Evolutionary conservation across 768 basidiomycete genomes (phyloP).

Genomic region (Serendipita sp.): DNA sequence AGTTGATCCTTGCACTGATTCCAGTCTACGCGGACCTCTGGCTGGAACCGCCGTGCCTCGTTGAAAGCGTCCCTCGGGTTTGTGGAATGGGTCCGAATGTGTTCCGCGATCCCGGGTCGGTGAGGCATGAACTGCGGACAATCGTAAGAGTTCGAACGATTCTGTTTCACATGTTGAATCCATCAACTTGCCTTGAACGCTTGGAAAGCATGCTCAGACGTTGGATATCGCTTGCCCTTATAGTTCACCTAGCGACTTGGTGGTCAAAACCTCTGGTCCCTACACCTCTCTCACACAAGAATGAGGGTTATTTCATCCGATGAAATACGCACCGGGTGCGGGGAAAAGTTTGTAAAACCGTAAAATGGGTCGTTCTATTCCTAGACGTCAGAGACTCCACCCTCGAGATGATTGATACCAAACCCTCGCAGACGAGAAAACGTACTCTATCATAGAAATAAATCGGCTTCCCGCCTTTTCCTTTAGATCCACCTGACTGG

Average conservation of each 20-base stretch:
- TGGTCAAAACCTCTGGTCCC: background rate
- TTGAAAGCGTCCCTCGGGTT: conserved; percentile 8
- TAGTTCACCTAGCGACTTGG: conserved; percentile 1
- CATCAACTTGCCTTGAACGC: conserved; percentile 7
- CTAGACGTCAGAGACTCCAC: background rate
- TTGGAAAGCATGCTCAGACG: conserved; percentile 13
- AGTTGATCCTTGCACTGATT: conserved; percentile 8
- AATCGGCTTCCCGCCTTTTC: no score
- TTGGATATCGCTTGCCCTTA: conserved; percentile 11
- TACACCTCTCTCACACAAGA: background rate
- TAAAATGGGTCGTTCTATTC: background rate
- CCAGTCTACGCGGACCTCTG: conserved; percentile 11
- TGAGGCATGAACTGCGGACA: conserved; percentile 10
- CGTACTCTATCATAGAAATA: no score
- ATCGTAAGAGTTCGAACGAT: background rate
- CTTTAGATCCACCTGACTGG: no score
- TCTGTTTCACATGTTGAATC: background rate
- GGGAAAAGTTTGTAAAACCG: conserved; percentile 1
- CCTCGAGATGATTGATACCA: no score
- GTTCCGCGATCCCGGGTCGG: conserved; percentile 11
- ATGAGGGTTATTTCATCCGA: background rate
- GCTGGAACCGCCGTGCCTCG: conserved; percentile 7
- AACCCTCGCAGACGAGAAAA: no score
- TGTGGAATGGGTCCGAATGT: conserved; percentile 9
- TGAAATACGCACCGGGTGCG: background rate